Base-by-base conservation (phyloP, 2,329 filamentous ascomycete genomes). In the Sporothrix schenckii region DNA sequence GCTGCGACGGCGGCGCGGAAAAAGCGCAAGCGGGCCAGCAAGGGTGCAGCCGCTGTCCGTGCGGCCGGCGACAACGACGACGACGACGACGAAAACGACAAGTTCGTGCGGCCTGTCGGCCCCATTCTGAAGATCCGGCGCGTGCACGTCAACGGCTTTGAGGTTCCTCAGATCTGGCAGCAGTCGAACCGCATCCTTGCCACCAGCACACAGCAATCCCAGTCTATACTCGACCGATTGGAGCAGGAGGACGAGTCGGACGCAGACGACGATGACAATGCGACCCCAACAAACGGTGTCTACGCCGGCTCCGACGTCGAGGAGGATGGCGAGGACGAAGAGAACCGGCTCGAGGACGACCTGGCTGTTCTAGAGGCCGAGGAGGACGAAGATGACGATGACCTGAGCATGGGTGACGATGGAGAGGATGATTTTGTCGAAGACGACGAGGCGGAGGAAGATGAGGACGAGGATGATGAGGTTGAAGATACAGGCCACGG, bases 121-220 rank as follows among this genome's bases (percentile, higher is more conserved):
- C 84, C 67, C 80, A 80, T 91, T 1, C 77, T 97, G 73, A 93
- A 93, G 76, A 83, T 97, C 76, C 90, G 91, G 76, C 93, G 92
- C 79, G 83, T 99, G 19, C 92, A 97, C 78, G 84, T 93, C 7
- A 89, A 97, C 70, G 95, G 94, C 0, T 97, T 98, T 75, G 92
- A 91, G 75, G 90, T 92, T 13, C 88, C 90, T 24, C 94, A 98
- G 80, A 89, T 99, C 56, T 99, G 94, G 92, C 92, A 97, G 80
- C 95, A 99, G 81, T 91, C 93, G 10, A 90, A 89, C 77, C 88
- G 92, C 75, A 92, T 98, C 24, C 89, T 98, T 70, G 86, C 80
- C 14, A 84, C 84, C 61, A 80, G 86, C 13, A 75, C 88, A 60
- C 79, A 81, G 54, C 83, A 86, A 73, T 84, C 85, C 0, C 80